Evolutionary conservation across 257 asterid species (phyloP), one percentile per base, ranked within the genome.

Genomic region (Gardenia jasminoides): DNA sequence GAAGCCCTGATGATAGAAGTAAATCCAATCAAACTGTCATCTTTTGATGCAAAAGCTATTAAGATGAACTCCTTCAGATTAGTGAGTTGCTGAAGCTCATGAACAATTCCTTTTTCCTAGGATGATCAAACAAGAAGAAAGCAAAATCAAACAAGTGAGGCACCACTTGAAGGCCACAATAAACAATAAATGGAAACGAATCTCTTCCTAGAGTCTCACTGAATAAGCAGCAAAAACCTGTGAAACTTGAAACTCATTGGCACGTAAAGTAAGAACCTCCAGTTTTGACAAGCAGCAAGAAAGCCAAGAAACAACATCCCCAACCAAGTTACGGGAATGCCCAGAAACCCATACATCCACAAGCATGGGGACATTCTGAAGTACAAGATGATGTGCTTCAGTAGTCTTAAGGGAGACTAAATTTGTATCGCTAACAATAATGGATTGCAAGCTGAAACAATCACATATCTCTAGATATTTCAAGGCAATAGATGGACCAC

Each of bases 321-420:
- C 22, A 10, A 76, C 7, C 41, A 24, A 3, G 28, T 30, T 16
- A 1, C 0, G 48, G 66, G 54, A 76, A 19, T 81, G 78, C 76
- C 48, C 78, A 3, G 86, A 80, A 30, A 87, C 44, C 1, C 81
- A 75, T 28, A 88, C 78, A 66, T 87, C 89, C 39, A 79, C 84
- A 43, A 87, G 93, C 86, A 76, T 86, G 1, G 89, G 88, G 67
- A 87, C 89, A 68, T 89, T 84, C 56, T 50, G 76, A 33, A 90
- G 71, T 58, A 77, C 28, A 62, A 90, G 81, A 0, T 0, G 3
- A 0, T 9, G 10, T 33, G 30, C 62, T 5, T 15, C 1, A 13
- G 85, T 19, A 26, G 58, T 33, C 83, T 84, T 75, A 82, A 83
- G 80, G 75, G 89, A 80, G 24, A 85, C 81, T 17, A 90, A 85